Conservation (phyloP, 768 basidiomycete genomes). For the Naematelia encephala region DNA sequence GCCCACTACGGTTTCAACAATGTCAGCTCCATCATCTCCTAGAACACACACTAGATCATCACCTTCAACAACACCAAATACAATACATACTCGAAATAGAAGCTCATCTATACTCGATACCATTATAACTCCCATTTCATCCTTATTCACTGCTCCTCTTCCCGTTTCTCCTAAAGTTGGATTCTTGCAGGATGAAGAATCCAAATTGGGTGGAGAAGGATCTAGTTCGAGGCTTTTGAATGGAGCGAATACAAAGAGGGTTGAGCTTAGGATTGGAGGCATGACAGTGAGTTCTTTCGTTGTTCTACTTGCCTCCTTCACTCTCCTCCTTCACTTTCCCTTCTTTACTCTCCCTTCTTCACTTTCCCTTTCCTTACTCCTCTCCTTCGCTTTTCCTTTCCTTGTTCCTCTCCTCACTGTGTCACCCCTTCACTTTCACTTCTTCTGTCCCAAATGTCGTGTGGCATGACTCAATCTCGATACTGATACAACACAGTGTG, state of each 20-base stretch:
- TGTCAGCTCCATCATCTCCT: too few relatives aligned
- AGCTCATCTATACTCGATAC: not conserved
- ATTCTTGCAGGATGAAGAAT: not conserved
- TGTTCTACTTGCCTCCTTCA: not conserved
- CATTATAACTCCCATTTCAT: not conserved
- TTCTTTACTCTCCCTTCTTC: slow-evolving; percentile 6
- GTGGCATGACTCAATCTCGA: not conserved
- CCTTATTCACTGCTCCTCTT: not conserved
- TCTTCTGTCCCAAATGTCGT: not conserved
- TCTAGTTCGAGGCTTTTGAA: not conserved
- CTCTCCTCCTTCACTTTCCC: slow-evolving; percentile 51
- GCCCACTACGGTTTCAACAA: too few relatives aligned
- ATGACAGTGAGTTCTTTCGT: slow-evolving; percentile 10
- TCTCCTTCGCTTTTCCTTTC: not conserved
- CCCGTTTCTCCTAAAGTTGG: not conserved
- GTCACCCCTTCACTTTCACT: not conserved
- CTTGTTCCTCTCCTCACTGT: too few relatives aligned
- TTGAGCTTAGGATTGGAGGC: slow-evolving; percentile 7
- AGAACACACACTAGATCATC: too few relatives aligned
- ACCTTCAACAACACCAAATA: not conserved
- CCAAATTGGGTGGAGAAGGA: not conserved
- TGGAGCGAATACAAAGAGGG: not conserved
- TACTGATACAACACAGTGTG: slow-evolving; percentile 35
- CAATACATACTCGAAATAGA: not conserved
- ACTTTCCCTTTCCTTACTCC: not conserved